Percentiles rank a stretch among this genome's conserved stretches.
These are phyloP conservation scores for Penicillium sp. DNA, from an alignment of 2,329 filamentous ascomycete genomes.

Conservation along the genomic window DNA sequence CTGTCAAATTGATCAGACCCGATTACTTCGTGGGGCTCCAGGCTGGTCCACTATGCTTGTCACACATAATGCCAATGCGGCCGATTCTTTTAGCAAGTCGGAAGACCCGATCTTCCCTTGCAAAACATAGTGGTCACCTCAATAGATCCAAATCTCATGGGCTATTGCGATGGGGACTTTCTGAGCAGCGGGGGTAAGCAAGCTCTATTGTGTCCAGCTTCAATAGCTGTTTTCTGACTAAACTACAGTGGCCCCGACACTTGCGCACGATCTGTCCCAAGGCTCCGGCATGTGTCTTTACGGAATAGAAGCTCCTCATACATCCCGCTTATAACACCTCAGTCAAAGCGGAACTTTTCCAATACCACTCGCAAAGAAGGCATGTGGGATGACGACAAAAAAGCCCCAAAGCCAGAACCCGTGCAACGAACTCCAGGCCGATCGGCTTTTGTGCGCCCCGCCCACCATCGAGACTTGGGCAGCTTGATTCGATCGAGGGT, in stretches of 20 bases:
- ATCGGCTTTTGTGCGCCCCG: not conserved
- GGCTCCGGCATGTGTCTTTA: not conserved
- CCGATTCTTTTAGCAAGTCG: conserved; percentile 15
- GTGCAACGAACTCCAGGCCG: not conserved
- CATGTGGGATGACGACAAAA: conserved; percentile 6
- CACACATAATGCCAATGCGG: conserved; percentile 19
- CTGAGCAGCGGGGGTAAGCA: conserved; percentile 1
- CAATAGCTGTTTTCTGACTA: not conserved
- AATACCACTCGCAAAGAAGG: not conserved
- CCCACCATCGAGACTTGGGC: not conserved
- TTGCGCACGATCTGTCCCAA: not conserved
- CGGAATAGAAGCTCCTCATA: not conserved
- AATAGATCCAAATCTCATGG: not conserved
- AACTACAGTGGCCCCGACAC: not conserved
- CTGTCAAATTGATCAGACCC: not conserved
- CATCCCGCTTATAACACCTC: not conserved
- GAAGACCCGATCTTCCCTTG: conserved; percentile 11
- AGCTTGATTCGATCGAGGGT: conserved; percentile 1
- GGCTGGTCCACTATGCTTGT: conserved; percentile 15
- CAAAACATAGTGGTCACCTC: not conserved
- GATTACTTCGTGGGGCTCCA: not conserved
- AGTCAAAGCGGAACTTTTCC: not conserved
- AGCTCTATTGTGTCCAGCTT: not conserved
- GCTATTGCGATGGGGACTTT: not conserved
- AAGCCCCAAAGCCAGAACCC: not conserved